Evolutionary conservation across 2,329 filamentous ascomycete genomes (phyloP), one percentile per base, ranked within the genome.

Genomic region (Aspergillus bombycis): DNA sequence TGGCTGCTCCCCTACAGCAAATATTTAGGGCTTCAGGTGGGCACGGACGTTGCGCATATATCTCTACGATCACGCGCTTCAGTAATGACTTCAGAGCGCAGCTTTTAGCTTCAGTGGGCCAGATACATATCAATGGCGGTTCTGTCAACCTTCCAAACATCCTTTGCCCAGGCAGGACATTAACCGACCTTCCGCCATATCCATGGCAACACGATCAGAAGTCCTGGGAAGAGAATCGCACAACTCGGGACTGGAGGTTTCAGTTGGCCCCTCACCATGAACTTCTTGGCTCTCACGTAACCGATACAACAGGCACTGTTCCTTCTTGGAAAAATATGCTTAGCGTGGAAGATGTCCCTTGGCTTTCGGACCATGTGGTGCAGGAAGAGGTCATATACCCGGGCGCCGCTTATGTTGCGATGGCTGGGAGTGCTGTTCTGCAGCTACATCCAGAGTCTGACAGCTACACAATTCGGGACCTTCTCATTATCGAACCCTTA

Each of bases 341-440:
- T 7, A 75, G 76, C 0, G 60, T 80, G 2, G 48, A 14, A 10
- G 55, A 70, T 5, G 19, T 64, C 19, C 64, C 69, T 1, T 85
- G 83, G 83, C 63, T 85, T 1, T 68, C 71, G 1, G 80, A 85
- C 58, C 82, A 85, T 58, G 70, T 77, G 12, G 43, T 69, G 26
- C n/a, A 48, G 1, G 55, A 41, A 3, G 30, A 61, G 4, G 38
- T 62, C 4, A 45, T 69, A 2, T 72, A 66, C 50, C 71, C 71
- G 0, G 62, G 43, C 2, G 63, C 67, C 3, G 68, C 65, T 10
- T 68, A 65, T 23, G 53, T 66, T 16, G 60, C 60, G 16, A 70
- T 65, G 59, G 67, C 66, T 0, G 61, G 67, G n/a, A 67, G 66
- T 34, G 63, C 61, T 3, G 53, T 58, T 4, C 28, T 36, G 23